Base-by-base conservation (phyloP, 768 basidiomycete species). In the Gloeophyllum trabeum region DNA sequence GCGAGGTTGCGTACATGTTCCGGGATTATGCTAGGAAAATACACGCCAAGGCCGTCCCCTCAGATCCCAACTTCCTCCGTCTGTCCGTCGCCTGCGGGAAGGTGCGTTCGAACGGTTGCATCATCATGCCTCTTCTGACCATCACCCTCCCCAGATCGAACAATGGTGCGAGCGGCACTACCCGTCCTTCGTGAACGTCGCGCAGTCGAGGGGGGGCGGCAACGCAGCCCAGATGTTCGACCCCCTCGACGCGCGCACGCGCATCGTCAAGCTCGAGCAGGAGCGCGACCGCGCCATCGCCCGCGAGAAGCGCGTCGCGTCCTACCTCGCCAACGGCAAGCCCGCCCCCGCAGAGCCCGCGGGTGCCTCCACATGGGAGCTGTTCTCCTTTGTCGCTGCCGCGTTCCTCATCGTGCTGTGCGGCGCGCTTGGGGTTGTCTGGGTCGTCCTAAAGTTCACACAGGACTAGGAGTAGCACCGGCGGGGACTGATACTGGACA, bases 81-180 rank as follows among this genome's bases (percentile, higher is more conserved):
- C 61, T 98, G 46, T 84, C 82, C 30, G 71, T 96, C 40, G 80
- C 81, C 12, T 92, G 88, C 49, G 81, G 85, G 47, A 84, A 84
- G 69, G 88, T 87, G 54, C 44, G 67, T 62, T 13, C 13, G 21
- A 16, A 14, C 24, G 13, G 46, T 51, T 37, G 22, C 28, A 25
- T 35, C 24, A n/a, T 21, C 43, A 41, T 19, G 36, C 21, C 21
- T 40, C 39, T 25, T 32, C 22, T 44, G 40, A 39, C 44, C 44
- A 42, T 42, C 37, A 26, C 50, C 20, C 21, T 47, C 47, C 40
- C 18, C 52, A 81, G 89, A 88, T 98, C 58, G 93, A 97, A 52
- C 77, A 81, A 61, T 98, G 94, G 94, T 79, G 67, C 44, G 94
- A 97, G 61, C 84, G 81, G 51, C 71, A 93, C 60, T 99, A 88